A percentile compares a stretch with the other conserved stretches of the same genome.
These are phyloP conservation scores for Fusarium duplospermum DNA, from an alignment of 2,329 filamentous ascomycete genomes.

Conservation along the genomic window DNA sequence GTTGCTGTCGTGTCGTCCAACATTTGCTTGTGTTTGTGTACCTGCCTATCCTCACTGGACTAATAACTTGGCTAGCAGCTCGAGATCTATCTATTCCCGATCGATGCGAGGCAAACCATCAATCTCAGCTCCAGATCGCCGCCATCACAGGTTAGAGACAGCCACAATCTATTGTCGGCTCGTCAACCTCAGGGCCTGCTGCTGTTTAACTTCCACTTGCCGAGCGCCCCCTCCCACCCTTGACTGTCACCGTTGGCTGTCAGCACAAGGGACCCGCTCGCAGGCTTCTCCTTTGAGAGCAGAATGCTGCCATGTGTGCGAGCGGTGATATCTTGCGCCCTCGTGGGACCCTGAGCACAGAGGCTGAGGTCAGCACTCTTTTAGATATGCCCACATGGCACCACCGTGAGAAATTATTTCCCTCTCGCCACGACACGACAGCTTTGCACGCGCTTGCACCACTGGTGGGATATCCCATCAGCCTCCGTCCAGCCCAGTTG, in stretches of 20 bases:
- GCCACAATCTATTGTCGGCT: slow-evolving; percentile 26
- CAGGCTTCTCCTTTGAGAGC: neutral
- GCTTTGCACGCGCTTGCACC: neutral
- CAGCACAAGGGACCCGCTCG: neutral
- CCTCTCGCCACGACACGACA: neutral
- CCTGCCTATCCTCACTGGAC: neutral
- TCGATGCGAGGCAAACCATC: slow-evolving; percentile 4
- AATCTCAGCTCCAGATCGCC: neutral
- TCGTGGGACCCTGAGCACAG: neutral
- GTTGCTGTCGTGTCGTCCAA: neutral
- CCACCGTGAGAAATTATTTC: slow-evolving; percentile 1
- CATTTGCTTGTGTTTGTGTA: neutral
- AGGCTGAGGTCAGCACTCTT: slow-evolving; percentile 33
- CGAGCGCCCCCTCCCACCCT: neutral
- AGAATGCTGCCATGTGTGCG: slow-evolving; percentile 8
- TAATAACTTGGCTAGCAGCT: neutral
- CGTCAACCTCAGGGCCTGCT: slow-evolving; percentile 13
- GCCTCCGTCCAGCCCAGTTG: slow-evolving; percentile 11
- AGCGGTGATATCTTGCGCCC: slow-evolving; percentile 12
- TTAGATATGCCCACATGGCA: slow-evolving; percentile 21
- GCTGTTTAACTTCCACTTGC: slow-evolving; percentile 10
- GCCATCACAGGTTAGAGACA: neutral
- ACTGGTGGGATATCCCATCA: slow-evolving; percentile 11
- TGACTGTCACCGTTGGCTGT: neutral
- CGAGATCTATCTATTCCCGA: slow-evolving; percentile 19